Base-by-base conservation (phyloP, 148 eudicot genomes). In the Vaccinium darrowii region DNA sequence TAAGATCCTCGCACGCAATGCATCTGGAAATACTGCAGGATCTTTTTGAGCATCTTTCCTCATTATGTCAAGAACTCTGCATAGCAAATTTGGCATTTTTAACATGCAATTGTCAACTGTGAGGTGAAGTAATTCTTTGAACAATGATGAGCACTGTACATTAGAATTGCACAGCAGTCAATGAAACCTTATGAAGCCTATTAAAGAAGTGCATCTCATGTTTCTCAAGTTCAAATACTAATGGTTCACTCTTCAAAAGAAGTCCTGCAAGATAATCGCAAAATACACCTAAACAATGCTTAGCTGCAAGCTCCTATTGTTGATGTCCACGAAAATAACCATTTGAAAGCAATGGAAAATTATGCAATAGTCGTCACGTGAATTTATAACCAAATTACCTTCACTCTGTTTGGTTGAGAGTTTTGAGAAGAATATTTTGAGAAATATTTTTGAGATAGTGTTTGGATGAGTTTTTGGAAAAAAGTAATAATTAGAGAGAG, bases 51-150 rank as follows among this genome's bases (percentile, higher is more conserved):
- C 98, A 91, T 97, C 98, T 79, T 81, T 80, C 85, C 83, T 87
- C 93, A 97, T 93, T 84, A 93, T 95, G 76, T 90, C 92, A 76
- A 97, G 95, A 85, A 97, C 99, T 83, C 99, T 97, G 95, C 91
- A 89, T 72, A 33, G 72, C 2, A 81, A 76, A 79, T 25, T 86
- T n/a, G 13, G 47, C 18, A 43, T 12, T 54, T 74, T 86, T 51
- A 76, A 19, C 79, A 84, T 57, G 36, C 30, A 76, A 83, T 2
- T 50, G 18, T 80, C 60, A 82, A 69, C 58, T 8, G 16, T 15
- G 16, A 82, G 84, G 51, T 19, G 65, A 71, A 27, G 53, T 16
- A 50, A 50, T 39, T 81, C 84, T 49, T 15, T 12, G 8, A 81
- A 81, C 7, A 80, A n/a, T 58, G 5, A 76, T 19, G 72, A 23